Conservation (phyloP, 345 rosid species). For the Populus davidiana region DNA sequence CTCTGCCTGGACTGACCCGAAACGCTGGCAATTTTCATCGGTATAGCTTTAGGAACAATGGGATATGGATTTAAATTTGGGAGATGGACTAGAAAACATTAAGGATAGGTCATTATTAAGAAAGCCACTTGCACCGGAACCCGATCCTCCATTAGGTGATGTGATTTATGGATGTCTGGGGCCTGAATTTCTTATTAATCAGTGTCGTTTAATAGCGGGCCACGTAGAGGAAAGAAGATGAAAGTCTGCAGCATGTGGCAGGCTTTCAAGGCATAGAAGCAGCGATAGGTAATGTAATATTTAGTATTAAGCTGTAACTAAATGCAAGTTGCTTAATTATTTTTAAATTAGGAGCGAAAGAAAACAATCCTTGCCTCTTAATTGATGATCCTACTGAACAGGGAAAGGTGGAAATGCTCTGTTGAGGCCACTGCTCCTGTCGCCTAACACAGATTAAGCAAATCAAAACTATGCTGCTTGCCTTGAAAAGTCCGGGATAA, state of each 20-base stretch:
- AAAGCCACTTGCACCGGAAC: no score
- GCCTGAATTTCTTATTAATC: neutral
- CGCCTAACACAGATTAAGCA: slow-evolving; percentile 18
- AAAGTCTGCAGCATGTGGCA: neutral
- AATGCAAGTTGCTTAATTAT: neutral
- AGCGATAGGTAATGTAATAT: no score
- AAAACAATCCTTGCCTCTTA: slow-evolving; percentile 23
- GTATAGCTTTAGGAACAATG: no score
- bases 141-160: neutral
- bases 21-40: neutral
- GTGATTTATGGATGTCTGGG: neutral
- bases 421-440: slow-evolving; percentile 6
- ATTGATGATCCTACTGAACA: slow-evolving; percentile 14
- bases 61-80: no score
- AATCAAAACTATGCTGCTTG: slow-evolving; percentile 5
- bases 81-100: no score
- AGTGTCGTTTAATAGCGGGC: neutral
- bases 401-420: slow-evolving; percentile 21
- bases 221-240: neutral
- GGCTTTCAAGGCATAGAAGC: neutral
- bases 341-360: slow-evolving; percentile 1
- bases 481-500: slow-evolving; percentile 20
- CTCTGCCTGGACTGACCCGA: neutral
- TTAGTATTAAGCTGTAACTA: no score
- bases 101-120: no score